These are phyloP conservation scores for Microcera coccophila DNA, from an alignment of 2,329 filamentous ascomycete genomes.

Conservation along the genomic window DNA sequence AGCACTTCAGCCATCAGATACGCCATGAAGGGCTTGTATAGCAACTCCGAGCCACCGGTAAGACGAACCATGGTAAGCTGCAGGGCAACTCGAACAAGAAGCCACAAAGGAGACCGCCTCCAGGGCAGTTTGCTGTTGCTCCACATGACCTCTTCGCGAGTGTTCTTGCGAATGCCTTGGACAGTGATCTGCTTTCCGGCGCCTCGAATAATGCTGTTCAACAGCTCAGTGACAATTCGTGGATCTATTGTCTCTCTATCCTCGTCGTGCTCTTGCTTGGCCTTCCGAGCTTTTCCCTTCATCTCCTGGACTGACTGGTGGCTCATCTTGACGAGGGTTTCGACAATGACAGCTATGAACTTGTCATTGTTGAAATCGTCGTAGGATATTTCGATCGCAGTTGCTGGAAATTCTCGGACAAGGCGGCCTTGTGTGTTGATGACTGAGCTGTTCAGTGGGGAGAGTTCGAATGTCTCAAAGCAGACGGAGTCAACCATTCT, in stretches of 20 bases:
- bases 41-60: not conserved
- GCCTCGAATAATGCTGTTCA: slow-evolving; percentile 37
- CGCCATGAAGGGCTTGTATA: slow-evolving; percentile 18
- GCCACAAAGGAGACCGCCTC: slow-evolving; percentile 52
- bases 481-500: not conserved
- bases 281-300: slow-evolving; percentile 34
- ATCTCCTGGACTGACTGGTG: slow-evolving; percentile 21
- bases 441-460: slow-evolving; percentile 8
- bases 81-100: slow-evolving; percentile 50
- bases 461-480: slow-evolving; percentile 17
- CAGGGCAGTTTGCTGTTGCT: slow-evolving; percentile 31
- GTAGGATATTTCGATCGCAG: not conserved
- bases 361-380: slow-evolving; percentile 3
- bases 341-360: slow-evolving; percentile 21
- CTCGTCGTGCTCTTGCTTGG: slow-evolving; percentile 34
- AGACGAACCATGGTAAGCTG: slow-evolving; percentile 32
- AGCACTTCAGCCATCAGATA: slow-evolving; percentile 10
- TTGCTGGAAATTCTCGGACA: slow-evolving; percentile 11
- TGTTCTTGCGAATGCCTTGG: slow-evolving; percentile 43
- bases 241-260: slow-evolving; percentile 48
- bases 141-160: slow-evolving; percentile 52
- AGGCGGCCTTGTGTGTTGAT: slow-evolving; percentile 10
- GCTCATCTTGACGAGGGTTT: slow-evolving; percentile 31
- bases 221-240: slow-evolving; percentile 48
- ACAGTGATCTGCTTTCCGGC: slow-evolving; percentile 26